Base-by-base conservation (phyloP, 352 stramenopile genomes). In the Chrysophaeum taylorii region DNA sequence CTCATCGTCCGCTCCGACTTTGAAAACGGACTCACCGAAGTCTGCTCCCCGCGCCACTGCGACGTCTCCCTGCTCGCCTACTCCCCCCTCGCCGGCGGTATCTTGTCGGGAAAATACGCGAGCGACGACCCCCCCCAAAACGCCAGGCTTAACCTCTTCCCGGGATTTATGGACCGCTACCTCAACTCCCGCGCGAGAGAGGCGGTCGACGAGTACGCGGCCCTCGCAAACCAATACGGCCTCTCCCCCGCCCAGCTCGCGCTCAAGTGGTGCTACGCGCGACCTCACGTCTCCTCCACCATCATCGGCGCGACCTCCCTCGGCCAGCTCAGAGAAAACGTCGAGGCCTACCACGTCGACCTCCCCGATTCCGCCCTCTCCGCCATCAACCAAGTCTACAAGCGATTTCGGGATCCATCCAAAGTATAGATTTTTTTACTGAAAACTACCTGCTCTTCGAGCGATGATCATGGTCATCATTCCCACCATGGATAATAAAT, bases 231-330 rank as follows among this genome's bases (percentile, higher is more conserved):
- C 63, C 64, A 75, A 25, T 75, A 80, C 36, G 78, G 77, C 41
- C 60, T 91, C 63, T 81, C 76, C 1, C 78, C 86, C 27, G 71
- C 81, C 0, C 36, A 88, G 75, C 64, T 92, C 37, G 82, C 87
- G 37, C 74, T 91, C 52, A 70, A 76, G 36, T 91, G 84, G 79
- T 87, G 82, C 70, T 85, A 85, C 69, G 76, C 84, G 66, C 71
- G 77, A 53, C 72, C 79, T 61, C 75, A 84, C 69, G 84, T 90
- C 35, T 73, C 76, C 7, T 86, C 81, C 0, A 86, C 83, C 5
- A 86, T 92, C 52, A 87, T 92, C 77, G 85, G 85, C 54, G 85
- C 82, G 0, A 91, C 84, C 0, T 81, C 75, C 4, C 76, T 86
- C 29, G 45, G 75, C 21, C 86, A 92, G 64, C 66, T 92, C 2